Conservation (phyloP, 1,284 basidiomycete species). For the Apiotrichum sp. region DNA sequence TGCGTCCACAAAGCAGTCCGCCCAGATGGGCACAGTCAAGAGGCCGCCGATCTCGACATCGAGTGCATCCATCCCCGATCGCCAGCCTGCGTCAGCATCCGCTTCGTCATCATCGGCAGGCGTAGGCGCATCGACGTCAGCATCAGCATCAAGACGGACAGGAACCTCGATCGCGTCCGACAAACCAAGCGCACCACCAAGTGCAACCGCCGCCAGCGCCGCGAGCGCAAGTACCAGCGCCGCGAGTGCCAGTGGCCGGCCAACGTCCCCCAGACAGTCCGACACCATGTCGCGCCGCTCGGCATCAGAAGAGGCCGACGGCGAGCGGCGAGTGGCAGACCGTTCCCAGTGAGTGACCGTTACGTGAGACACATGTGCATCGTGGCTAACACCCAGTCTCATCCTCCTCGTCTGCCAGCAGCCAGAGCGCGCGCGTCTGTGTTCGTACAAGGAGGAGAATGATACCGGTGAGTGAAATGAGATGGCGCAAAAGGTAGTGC, state of each 20-base stretch:
- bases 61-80: not conserved
- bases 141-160: not conserved
- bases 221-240: too few relatives aligned
- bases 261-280: not conserved
- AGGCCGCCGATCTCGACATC: not conserved
- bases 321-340: not conserved
- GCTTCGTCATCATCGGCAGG: not conserved
- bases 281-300: not conserved
- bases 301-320: not conserved
- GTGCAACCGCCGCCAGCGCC: not conserved
- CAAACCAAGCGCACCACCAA: too few relatives aligned
- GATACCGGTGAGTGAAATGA: slow-evolving; percentile 43
- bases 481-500: too few relatives aligned
- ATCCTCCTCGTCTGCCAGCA: slow-evolving; percentile 39
- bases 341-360: slow-evolving; percentile 1
- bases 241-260: not conserved
- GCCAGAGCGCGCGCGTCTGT: slow-evolving; percentile 45
- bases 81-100: not conserved
- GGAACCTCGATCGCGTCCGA: not conserved
- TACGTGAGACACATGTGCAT: not conserved
- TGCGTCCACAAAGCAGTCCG: not conserved
- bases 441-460: slow-evolving; percentile 49
- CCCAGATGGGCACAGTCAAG: not conserved
- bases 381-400: slow-evolving; percentile 6
- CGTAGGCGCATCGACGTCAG: not conserved